Conservation (phyloP, 352 stramenopile genomes). For the Phytophthora fragariae region DNA sequence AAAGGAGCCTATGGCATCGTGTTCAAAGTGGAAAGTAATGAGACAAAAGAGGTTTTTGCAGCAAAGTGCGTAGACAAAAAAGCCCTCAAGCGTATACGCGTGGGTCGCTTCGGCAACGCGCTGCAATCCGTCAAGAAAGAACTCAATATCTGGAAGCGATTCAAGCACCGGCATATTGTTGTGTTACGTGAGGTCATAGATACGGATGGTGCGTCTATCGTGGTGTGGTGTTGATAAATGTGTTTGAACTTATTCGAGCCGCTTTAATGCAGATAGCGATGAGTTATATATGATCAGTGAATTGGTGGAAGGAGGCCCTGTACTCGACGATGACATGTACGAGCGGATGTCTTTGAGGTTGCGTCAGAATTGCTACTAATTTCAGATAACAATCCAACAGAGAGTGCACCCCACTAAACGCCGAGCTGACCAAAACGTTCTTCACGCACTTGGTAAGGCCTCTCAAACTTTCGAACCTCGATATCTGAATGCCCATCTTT, state of each 20-base stretch:
- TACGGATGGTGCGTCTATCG: constrained; percentile 61
- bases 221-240: neutral
- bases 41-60: constrained; percentile 76
- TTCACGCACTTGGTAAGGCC: constrained; percentile 77
- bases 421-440: constrained; percentile 70
- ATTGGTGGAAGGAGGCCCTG: constrained; percentile 71
- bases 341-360: neutral
- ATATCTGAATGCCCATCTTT: neutral
- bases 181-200: constrained; percentile 97
- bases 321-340: constrained; percentile 75
- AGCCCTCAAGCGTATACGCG: constrained; percentile 70
- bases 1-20: constrained; percentile 80
- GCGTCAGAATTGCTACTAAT: neutral
- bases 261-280: constrained; percentile 57
- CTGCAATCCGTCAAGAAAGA: constrained; percentile 91
- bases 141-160: constrained; percentile 97
- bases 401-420: constrained; percentile 67
- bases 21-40: constrained; percentile 69
- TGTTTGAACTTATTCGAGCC: neutral
- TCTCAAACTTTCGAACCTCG: neutral
- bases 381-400: constrained; percentile 29
- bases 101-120: constrained; percentile 78
- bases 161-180: constrained; percentile 96
- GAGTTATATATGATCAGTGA: constrained; percentile 89
- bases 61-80: constrained; percentile 85